Percentiles rank a stretch among this genome's conserved stretches.
phyloP scores from a whole-genome alignment of 2,329 filamentous ascomycete genomes.

The Ophiocordyceps camponoti-leonardi region DNA sequence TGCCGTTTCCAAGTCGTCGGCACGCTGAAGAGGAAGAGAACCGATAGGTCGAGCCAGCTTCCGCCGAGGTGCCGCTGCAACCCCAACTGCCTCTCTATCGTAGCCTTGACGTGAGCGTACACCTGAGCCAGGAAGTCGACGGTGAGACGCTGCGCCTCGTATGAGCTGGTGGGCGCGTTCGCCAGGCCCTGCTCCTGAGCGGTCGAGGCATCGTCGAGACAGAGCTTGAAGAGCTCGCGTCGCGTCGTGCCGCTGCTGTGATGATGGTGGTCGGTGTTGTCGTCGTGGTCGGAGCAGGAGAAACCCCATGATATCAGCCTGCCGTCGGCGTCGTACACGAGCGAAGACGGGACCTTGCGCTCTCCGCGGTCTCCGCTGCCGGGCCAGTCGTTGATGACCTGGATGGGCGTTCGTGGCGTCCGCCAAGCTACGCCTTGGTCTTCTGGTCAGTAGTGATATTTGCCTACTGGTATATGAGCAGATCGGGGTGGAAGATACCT shows the following conservation, averaged over 20 bases:
- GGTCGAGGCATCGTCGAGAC: slow-evolving; percentile 24
- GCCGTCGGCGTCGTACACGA: slow-evolving; percentile 26
- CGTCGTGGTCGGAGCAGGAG: slow-evolving; percentile 28
- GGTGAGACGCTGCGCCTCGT: slow-evolving; percentile 20
- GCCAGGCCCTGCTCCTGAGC: slow-evolving; percentile 25
- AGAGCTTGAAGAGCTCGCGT: slow-evolving; percentile 38
- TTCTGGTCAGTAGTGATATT: slow-evolving; percentile 1
- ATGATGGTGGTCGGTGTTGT: slow-evolving; percentile 22
- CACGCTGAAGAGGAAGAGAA: slow-evolving; percentile 38
- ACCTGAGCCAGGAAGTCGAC: slow-evolving; percentile 30
- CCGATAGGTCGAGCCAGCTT: slow-evolving; percentile 25
- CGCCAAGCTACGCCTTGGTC: slow-evolving; percentile 18
- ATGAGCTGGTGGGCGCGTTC: slow-evolving; percentile 15
- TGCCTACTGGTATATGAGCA: no score
- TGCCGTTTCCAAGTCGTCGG: slow-evolving; percentile 38
- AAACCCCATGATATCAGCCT: slow-evolving; percentile 34
- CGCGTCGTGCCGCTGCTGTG: slow-evolving; percentile 13
- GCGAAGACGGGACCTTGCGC: slow-evolving; percentile 34
- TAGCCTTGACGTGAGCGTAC: slow-evolving; percentile 29
- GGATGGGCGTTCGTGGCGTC: slow-evolving; percentile 21
- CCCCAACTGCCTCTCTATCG: slow-evolving; percentile 21
- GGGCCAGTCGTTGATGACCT: slow-evolving; percentile 34
- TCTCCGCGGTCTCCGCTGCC: slow-evolving; percentile 32
- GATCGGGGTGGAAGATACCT: no score
- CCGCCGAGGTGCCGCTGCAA: slow-evolving; percentile 10